Percentiles rank a stretch among this genome's conserved stretches.
Conservation (phyloP, 2,329 filamentous ascomycete genomes). For the Penicillium italicum region DNA sequence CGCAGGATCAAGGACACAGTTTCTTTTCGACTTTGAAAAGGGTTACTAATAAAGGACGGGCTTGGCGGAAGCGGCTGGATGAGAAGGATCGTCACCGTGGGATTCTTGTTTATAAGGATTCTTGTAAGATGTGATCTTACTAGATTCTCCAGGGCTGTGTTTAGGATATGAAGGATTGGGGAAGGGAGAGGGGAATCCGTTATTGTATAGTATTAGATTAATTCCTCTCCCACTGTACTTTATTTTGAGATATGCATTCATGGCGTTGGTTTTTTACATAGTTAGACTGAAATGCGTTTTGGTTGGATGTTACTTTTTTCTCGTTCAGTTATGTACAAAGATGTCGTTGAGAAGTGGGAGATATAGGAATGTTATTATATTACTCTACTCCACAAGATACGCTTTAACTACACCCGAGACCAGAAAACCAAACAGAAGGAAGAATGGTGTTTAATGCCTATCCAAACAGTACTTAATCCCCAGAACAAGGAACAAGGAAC, state of each 20-base stretch:
- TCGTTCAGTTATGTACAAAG: not conserved
- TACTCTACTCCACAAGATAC: not conserved
- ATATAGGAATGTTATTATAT: not conserved
- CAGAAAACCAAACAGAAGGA: not conserved
- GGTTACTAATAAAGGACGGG: conserved; percentile 55
- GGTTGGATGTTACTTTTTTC: not conserved
- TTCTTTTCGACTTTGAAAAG: conserved; percentile 41
- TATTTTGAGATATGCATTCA: not conserved
- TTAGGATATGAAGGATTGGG: not conserved
- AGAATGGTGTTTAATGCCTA: not conserved
- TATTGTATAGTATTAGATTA: conserved; percentile 1
- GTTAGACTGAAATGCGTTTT: not conserved
- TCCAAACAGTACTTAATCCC: not conserved
- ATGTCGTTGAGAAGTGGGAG: not conserved
- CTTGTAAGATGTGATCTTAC: not conserved
- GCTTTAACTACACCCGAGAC: not conserved
- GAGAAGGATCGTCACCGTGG: conserved; percentile 48
- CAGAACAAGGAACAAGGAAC: not conserved
- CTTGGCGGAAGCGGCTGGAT: conserved; percentile 56
- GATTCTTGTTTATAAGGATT: conserved; percentile 27
- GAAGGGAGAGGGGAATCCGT: not conserved
- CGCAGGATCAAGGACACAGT: conserved; percentile 36
- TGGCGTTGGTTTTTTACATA: not conserved
- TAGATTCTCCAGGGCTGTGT: not conserved
- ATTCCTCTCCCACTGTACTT: not conserved